Conservation (phyloP, 768 basidiomycete genomes). For the Pleurotus salmoneostramineus region DNA sequence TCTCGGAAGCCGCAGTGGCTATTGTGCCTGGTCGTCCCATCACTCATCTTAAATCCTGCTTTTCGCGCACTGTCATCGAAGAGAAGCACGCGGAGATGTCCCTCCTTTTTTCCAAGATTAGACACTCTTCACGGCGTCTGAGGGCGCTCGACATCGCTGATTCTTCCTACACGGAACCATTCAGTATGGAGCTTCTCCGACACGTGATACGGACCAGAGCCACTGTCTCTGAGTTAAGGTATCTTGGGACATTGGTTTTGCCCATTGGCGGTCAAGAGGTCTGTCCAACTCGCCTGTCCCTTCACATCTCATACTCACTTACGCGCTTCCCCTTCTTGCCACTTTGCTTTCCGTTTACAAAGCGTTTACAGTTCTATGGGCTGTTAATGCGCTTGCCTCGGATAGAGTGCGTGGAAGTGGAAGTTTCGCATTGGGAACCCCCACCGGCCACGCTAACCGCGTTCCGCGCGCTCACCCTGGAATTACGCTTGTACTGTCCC, state of each 20-base stretch:
- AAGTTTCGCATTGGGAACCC: slow-evolving; percentile 64
- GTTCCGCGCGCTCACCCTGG: slow-evolving; percentile 56
- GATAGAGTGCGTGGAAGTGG: slow-evolving; percentile 57
- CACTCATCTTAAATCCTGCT: slow-evolving; percentile 64
- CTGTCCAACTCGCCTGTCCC: slow-evolving; percentile 1
- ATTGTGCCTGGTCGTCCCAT: slow-evolving; percentile 58
- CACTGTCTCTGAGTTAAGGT: slow-evolving; percentile 39
- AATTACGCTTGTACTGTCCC: slow-evolving; percentile 59
- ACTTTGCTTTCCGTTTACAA: slow-evolving; percentile 7
- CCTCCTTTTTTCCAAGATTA: slow-evolving; percentile 42
- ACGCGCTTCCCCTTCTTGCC: neutral
- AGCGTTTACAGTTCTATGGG: slow-evolving; percentile 64
- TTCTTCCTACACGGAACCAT: slow-evolving; percentile 49
- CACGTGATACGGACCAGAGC: slow-evolving; percentile 31
- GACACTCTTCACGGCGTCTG: slow-evolving; percentile 37
- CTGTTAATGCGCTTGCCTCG: slow-evolving; percentile 47
- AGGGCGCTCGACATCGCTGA: slow-evolving; percentile 61
- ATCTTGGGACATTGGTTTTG: slow-evolving; percentile 62
- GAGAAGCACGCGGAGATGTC: slow-evolving; percentile 53
- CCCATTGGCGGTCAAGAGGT: slow-evolving; percentile 57
- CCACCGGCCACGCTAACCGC: slow-evolving; percentile 46
- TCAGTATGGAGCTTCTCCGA: slow-evolving; percentile 49
- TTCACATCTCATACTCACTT: neutral
- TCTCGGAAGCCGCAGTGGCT: slow-evolving; percentile 56
- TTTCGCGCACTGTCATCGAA: slow-evolving; percentile 43